Evolutionary conservation across 352 stramenopile species (phyloP).

Genomic region (Elongisporangium anandrum): DNA sequence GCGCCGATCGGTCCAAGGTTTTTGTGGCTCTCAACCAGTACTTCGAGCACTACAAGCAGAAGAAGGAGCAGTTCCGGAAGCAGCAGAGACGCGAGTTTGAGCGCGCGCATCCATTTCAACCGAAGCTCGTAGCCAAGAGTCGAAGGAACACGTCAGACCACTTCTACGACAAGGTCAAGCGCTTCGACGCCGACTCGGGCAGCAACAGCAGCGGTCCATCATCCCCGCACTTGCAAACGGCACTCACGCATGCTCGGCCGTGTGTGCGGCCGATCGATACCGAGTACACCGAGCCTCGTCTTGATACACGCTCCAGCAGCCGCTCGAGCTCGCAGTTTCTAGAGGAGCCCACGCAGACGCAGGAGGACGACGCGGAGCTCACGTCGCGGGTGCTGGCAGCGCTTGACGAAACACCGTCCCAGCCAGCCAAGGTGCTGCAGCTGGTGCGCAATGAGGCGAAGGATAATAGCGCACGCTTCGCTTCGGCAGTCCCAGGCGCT

Average conservation of each 20-base stretch:
- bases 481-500: background rate
- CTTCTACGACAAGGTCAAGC: conserved; percentile 59
- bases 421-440: conserved; percentile 1
- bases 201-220: conserved; percentile 3
- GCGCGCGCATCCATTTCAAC: conserved; percentile 59
- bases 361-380: conserved; percentile 53
- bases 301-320: conserved; percentile 24
- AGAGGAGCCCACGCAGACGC: conserved; percentile 4
- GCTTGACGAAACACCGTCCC: conserved; percentile 31
- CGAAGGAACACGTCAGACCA: conserved; percentile 23
- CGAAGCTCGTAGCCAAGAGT: conserved; percentile 42
- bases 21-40: conserved; percentile 71
- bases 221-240: conserved; percentile 31
- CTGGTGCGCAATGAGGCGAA: background rate
- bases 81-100: conserved; percentile 58
- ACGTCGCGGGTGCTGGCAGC: conserved; percentile 52
- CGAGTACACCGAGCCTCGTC: conserved; percentile 4
- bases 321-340: conserved; percentile 22
- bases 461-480: background rate
- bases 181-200: conserved; percentile 2
- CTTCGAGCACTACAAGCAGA: conserved; percentile 63
- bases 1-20: conserved; percentile 49
- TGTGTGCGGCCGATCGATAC: conserved; percentile 57
- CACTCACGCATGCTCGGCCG: conserved; percentile 45
- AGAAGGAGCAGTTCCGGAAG: conserved; percentile 42